These are phyloP conservation scores for Gossypium davidsonii DNA, from an alignment of 441 rosid genomes.

Conservation along the genomic window DNA sequence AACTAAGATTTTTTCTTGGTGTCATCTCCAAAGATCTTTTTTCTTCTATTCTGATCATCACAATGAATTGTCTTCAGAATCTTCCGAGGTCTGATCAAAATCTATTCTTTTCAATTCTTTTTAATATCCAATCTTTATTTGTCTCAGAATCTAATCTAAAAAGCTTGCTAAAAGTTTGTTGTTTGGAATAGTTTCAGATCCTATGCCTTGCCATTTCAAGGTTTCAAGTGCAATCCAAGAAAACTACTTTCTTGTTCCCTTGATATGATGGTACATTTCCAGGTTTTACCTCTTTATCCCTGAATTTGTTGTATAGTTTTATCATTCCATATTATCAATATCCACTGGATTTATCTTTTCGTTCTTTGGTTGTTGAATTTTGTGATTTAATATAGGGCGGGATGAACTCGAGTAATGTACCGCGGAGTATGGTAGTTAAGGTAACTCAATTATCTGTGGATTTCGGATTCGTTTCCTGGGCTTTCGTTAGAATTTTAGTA, in stretches of 20 bases:
- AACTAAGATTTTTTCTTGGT: background rate
- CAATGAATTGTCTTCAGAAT: conserved; percentile 64
- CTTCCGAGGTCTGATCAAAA: conserved; percentile 39
- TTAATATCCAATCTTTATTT: background rate
- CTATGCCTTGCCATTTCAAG: conserved; percentile 40
- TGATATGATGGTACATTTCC: conserved; percentile 15
- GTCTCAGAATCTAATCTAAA: background rate
- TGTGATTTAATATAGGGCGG: conserved; percentile 33
- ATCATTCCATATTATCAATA: background rate
- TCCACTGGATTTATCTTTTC: background rate
- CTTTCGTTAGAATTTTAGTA: background rate
- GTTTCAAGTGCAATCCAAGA: conserved; percentile 31
- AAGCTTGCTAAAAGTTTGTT: background rate
- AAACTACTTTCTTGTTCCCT: conserved; percentile 29
- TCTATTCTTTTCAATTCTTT: background rate
- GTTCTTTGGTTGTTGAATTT: background rate
- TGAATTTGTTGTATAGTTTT: background rate
- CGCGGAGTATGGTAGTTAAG: conserved; percentile 34
- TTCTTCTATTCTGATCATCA: background rate
- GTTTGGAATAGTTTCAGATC: conserved; percentile 31
- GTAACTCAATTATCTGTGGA: conserved; percentile 23
- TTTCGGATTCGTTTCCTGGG: background rate
- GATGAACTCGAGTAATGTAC: conserved; percentile 27
- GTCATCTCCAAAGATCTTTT: background rate
- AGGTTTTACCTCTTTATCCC: background rate